phyloP scores from a whole-genome alignment of 306 rosid species.

The Geum urbanum region DNA sequence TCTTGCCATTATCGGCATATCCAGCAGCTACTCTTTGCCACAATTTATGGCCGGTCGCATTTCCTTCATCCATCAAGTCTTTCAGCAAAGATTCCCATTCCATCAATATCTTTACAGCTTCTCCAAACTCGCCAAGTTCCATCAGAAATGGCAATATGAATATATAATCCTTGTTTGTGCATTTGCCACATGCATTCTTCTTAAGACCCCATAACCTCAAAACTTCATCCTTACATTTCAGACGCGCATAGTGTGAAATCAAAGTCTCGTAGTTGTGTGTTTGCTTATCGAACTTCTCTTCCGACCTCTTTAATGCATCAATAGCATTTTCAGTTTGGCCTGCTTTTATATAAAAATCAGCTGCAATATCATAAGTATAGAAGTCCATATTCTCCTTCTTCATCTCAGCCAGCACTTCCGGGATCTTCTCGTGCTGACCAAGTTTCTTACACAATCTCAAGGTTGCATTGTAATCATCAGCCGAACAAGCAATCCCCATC shows the following conservation, averaged over 20 bases:
- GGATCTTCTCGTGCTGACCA: slow-evolving; percentile 68
- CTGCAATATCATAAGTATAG: slow-evolving; percentile 75
- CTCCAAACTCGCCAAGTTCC: slow-evolving; percentile 59
- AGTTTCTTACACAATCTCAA: slow-evolving; percentile 67
- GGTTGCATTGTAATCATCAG: slow-evolving; percentile 65
- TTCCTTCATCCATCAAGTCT: slow-evolving; percentile 51
- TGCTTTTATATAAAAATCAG: slow-evolving; percentile 56
- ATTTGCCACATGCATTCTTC: slow-evolving; percentile 63
- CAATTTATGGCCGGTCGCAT: slow-evolving; percentile 44
- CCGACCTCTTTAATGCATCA: slow-evolving; percentile 54
- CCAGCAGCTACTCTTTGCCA: slow-evolving; percentile 61
- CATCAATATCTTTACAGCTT: slow-evolving; percentile 56
- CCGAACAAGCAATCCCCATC: slow-evolving; percentile 56
- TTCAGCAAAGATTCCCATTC: slow-evolving; percentile 75
- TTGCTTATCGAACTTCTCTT: slow-evolving; percentile 58
- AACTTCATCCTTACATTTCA: slow-evolving; percentile 59
- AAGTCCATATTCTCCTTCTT: slow-evolving; percentile 65
- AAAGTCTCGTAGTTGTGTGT: slow-evolving; percentile 63
- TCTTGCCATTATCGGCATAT: slow-evolving; percentile 46
- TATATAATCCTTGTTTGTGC: slow-evolving; percentile 64
- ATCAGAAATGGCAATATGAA: slow-evolving; percentile 55
- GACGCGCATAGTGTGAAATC: slow-evolving; percentile 55
- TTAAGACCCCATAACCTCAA: slow-evolving; percentile 61
- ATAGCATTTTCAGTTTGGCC: slow-evolving; percentile 42
- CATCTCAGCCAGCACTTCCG: slow-evolving; percentile 62